Conservation (phyloP, 1,139 yeast genomes). For the Geotrichum australiense region DNA sequence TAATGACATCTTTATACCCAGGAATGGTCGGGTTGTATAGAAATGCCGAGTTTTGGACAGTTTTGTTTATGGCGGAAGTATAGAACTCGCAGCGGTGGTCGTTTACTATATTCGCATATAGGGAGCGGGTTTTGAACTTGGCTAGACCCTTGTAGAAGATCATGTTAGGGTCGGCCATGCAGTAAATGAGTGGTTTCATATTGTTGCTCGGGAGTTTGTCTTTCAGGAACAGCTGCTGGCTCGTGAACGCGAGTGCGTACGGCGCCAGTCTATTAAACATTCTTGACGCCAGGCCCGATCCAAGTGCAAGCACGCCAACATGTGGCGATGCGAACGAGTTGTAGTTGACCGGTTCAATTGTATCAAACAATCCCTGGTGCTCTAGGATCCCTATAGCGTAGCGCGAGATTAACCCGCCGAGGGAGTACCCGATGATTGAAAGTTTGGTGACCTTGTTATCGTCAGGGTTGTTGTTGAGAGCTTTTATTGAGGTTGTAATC, state of each 20-base stretch:
- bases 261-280: slow-evolving; percentile 59
- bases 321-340: slow-evolving; percentile 79
- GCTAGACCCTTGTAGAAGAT: slow-evolving; percentile 52
- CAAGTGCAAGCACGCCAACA: slow-evolving; percentile 68
- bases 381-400: slow-evolving; percentile 68
- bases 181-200: slow-evolving; percentile 46
- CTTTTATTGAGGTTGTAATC: slow-evolving; percentile 43
- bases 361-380: slow-evolving; percentile 47
- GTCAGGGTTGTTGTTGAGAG: slow-evolving; percentile 27
- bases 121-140: slow-evolving; percentile 44
- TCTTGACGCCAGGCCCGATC: slow-evolving; percentile 40
- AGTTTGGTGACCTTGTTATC: slow-evolving; percentile 20
- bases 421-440: slow-evolving; percentile 68
- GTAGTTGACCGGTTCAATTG: slow-evolving; percentile 38
- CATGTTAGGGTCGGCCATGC: slow-evolving; percentile 60
- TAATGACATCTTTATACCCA: slow-evolving; percentile 48
- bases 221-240: slow-evolving; percentile 60
- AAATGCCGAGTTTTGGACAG: slow-evolving; percentile 41
- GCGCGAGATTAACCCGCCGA: slow-evolving; percentile 74
- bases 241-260: slow-evolving; percentile 57
- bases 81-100: slow-evolving; percentile 79
- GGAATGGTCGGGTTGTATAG: slow-evolving; percentile 41
- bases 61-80: slow-evolving; percentile 70
- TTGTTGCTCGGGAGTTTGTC: slow-evolving; percentile 37
- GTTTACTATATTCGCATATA: slow-evolving; percentile 70